Base-by-base conservation (phyloP, 306 rosid species). In the Lupinus albus region DNA sequence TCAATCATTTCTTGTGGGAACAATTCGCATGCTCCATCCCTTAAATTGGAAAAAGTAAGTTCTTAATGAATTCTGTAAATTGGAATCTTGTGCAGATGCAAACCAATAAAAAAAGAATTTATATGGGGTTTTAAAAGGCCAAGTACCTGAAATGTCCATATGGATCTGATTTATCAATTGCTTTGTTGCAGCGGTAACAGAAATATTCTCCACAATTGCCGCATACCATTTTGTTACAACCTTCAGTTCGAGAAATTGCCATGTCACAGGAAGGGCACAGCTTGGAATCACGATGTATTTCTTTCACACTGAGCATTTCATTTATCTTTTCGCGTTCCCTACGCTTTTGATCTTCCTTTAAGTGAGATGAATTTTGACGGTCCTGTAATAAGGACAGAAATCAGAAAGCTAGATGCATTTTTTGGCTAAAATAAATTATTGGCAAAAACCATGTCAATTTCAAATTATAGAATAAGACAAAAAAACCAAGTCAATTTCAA, bases 181-280 rank as follows among this genome's bases (percentile, higher is more conserved):
- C 82, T 75, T 84, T 80, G 85, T 82, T 84, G 81, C 98, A 92
- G 14, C 77, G 82, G 81, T 92, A 92, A 80, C 98, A 92, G 76
- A 92, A 92, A 73, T 81, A 85, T 44, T 87, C 76, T 58, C 72
- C 91, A 70, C 98, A 92, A 61, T 92, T 92, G 25, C 80, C 36
- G 51, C 98, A 92, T 67, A 74, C 83, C 96, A 86, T 92, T 84
- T 92, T 92, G 84, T 92, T 92, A 79, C 98, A 92, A 59, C 96
- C 98, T 52, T 77, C 96, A 17, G 75, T 81, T 75, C 82, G 83
- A 32, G 92, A 87, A 77, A 92, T 92, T 21, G 96, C 96, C 83
- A 86, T 86, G 65, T 81, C 75, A 82, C 98, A 92, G 45, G 83
- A 83, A 9, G 98, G 98, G 74, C 96, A 92, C 38, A 78, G 82